Evolutionary conservation across 2,329 filamentous ascomycete genomes (phyloP).

Genomic region (Hypoxylon sp.): DNA sequence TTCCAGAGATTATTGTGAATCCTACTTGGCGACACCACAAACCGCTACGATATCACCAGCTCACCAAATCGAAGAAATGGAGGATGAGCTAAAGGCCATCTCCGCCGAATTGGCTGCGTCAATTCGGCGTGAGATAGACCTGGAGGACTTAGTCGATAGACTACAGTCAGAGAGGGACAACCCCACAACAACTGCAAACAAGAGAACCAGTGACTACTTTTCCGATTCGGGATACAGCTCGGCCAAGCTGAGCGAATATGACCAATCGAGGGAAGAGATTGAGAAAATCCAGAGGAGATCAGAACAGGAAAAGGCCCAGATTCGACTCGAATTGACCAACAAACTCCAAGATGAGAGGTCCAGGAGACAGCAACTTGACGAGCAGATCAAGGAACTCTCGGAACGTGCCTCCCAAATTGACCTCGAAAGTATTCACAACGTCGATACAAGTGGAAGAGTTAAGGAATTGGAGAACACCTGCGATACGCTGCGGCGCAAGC

Average conservation of each 20-base stretch:
- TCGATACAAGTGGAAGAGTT: slow-evolving; percentile 70
- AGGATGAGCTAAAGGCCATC: slow-evolving; percentile 93
- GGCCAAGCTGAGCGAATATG: slow-evolving; percentile 77
- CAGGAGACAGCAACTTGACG: slow-evolving; percentile 80
- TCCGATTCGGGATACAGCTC: slow-evolving; percentile 95
- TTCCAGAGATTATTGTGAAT: slow-evolving; percentile 63
- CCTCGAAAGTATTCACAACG: slow-evolving; percentile 64
- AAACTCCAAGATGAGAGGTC: slow-evolving; percentile 89
- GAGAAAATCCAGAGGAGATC: slow-evolving; percentile 84
- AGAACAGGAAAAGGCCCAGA: slow-evolving; percentile 90
- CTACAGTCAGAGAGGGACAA: slow-evolving; percentile 81
- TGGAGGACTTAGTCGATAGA: slow-evolving; percentile 92
- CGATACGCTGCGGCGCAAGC: slow-evolving; percentile 83
- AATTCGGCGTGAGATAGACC: slow-evolving; percentile 93
- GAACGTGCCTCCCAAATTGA: slow-evolving; percentile 77
- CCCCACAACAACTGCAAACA: slow-evolving; percentile 65
- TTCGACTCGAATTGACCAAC: slow-evolving; percentile 85
- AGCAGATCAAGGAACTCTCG: slow-evolving; percentile 85
- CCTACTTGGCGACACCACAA: slow-evolving; percentile 64
- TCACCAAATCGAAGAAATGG: slow-evolving; percentile 82
- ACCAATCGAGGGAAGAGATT: slow-evolving; percentile 75
- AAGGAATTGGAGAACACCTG: slow-evolving; percentile 83
- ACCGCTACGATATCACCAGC: slow-evolving; percentile 56
- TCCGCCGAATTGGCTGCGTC: slow-evolving; percentile 92
- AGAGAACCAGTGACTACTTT: slow-evolving; percentile 95